Base-by-base conservation (phyloP, 805 yeast species). In the Ogataea nitratoaversa region DNA sequence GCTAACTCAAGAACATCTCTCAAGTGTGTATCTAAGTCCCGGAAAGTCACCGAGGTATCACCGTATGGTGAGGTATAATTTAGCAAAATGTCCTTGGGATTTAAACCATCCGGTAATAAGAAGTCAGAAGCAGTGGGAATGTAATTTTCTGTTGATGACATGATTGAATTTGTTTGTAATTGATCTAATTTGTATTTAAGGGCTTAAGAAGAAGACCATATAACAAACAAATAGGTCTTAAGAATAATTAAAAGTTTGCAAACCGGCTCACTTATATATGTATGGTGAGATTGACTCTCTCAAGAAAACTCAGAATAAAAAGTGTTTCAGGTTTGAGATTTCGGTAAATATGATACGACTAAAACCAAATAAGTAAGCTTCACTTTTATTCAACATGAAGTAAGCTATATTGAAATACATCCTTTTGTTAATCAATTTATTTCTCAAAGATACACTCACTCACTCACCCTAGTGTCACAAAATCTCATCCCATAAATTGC, bases 51-150 rank as follows among this genome's bases (percentile, higher is more conserved):
- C 8, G 54, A 46, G 0, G 63, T 47, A 8, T 47, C 56, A 2
- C 81, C 81, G 34, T 57, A 62, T 1, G 65, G 58, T 3, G 75
- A 62, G 0, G 74, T 70, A 46, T 64, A 75, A 40, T 64, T 67
- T 8, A 76, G 38, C 0, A 57, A 16, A 17, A 57, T 49, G 12
- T 43, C 40, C 4, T 40, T 14, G 6, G 60, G 55, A 23, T 49
- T 34, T 11, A 47, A 30, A 2, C 53, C 57, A 3, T 20, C 34
- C 4, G 59, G 58, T n/a, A 50, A 42, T 2, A 32, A 19, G 13
- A 40, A 27, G 30, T 19, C 31, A 12, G 20, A 11, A 14, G 16
- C 14, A 14, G 8, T 8, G 12, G n/a, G 27, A 32, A 20, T 31
- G 30, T 13, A 32, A 13, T 23, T 7, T 5, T 9, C 19, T 22